phyloP scores from a whole-genome alignment of 192 early-diverging fungal genomes.

The Umbelopsis sp. region DNA sequence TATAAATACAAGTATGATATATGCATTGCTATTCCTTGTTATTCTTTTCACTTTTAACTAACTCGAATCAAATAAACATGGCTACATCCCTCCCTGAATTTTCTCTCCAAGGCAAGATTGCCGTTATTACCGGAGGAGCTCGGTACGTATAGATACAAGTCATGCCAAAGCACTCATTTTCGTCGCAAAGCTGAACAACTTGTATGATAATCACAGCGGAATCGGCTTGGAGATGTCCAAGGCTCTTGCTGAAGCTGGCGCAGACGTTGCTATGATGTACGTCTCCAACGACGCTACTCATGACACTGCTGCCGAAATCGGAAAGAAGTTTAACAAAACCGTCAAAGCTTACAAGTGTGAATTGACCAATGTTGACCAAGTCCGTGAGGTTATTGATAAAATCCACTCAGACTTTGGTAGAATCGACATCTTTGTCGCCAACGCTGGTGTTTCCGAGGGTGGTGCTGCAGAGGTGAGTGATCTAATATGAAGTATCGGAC shows the following conservation, averaged over 20 bases:
- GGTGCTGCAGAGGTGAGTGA: slow-evolving; percentile 29
- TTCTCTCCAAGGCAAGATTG: slow-evolving; percentile 36
- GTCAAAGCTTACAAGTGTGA: slow-evolving; percentile 39
- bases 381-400: slow-evolving; percentile 26
- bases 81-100: slow-evolving; percentile 32
- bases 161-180: neutral
- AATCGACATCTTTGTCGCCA: slow-evolving; percentile 41
- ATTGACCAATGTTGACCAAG: slow-evolving; percentile 27
- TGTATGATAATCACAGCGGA: slow-evolving; percentile 17
- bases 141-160: slow-evolving; percentile 15
- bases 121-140: slow-evolving; percentile 37
- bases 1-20: neutral
- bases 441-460: slow-evolving; percentile 35
- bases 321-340: slow-evolving; percentile 24
- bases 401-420: slow-evolving; percentile 37
- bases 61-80: neutral
- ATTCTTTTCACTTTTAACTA: neutral
- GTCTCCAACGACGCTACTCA: slow-evolving; percentile 36
- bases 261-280: slow-evolving; percentile 40
- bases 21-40: neutral
- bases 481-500: neutral
- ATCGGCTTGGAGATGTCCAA: slow-evolving; percentile 38
- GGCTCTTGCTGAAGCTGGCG: slow-evolving; percentile 38
- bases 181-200: neutral
- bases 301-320: slow-evolving; percentile 28